phyloP scores from a whole-genome alignment of 1,284 basidiomycete species.

The Ceratobasidium sp. region DNA sequence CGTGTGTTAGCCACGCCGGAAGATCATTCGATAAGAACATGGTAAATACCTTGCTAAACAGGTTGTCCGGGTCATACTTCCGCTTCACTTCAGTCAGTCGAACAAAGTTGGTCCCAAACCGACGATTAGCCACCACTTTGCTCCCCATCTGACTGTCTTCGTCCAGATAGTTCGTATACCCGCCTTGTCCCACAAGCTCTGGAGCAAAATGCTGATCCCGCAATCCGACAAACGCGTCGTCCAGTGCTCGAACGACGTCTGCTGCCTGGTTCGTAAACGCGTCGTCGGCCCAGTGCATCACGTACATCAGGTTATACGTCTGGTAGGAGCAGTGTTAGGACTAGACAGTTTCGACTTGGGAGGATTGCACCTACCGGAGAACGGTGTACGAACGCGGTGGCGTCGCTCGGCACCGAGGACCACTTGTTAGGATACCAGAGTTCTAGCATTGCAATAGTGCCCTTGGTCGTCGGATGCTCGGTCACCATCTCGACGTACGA shows the following conservation, averaged over 20 bases:
- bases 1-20: too few relatives aligned
- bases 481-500: too few relatives aligned
- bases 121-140: background rate
- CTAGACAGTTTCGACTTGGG: too few relatives aligned
- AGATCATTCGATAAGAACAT: too few relatives aligned
- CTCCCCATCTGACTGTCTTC: constrained; percentile 10
- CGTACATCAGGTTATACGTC: constrained; percentile 1
- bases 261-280: background rate
- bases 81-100: constrained; percentile 41
- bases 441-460: background rate
- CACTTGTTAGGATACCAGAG: constrained; percentile 9
- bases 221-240: background rate
- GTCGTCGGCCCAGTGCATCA: background rate
- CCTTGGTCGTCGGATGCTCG: too few relatives aligned
- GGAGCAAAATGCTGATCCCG: background rate
- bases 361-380: constrained; percentile 25
- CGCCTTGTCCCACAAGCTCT: background rate
- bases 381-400: constrained; percentile 40
- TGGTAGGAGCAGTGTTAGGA: background rate
- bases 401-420: constrained; percentile 12
- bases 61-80: constrained; percentile 46
- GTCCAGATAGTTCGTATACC: constrained; percentile 33
- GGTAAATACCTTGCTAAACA: constrained; percentile 44
- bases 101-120: constrained; percentile 42
- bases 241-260: background rate